Conservation (phyloP, 2,329 filamentous ascomycete genomes). For the Bipolaris cookei region DNA sequence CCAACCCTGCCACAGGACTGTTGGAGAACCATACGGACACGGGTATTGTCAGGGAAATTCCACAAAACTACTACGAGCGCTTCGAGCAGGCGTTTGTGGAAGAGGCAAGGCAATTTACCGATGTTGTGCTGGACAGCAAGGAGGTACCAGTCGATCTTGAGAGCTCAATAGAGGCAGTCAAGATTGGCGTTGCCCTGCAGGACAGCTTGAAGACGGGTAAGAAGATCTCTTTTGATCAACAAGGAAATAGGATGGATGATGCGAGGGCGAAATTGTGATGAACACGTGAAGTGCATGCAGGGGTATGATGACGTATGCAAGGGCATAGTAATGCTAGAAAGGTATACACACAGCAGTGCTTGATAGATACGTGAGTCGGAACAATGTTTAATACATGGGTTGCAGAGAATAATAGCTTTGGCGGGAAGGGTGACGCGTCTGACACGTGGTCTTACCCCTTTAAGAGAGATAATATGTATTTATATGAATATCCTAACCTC, state of each 20-base stretch:
- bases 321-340: too few relatives aligned
- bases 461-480: too few relatives aligned
- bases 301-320: too few relatives aligned
- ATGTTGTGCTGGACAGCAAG: conserved; percentile 62
- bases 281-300: neutral
- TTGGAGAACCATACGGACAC: conserved; percentile 61
- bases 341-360: too few relatives aligned
- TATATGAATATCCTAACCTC: too few relatives aligned
- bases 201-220: conserved; percentile 53
- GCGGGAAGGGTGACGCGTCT: too few relatives aligned
- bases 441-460: too few relatives aligned
- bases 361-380: too few relatives aligned
- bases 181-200: conserved; percentile 62
- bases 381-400: too few relatives aligned
- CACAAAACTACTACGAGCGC: conserved; percentile 66
- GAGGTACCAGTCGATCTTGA: conserved; percentile 62
- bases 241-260: conserved; percentile 55
- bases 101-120: conserved; percentile 69
- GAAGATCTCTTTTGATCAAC: conserved; percentile 63
- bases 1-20: conserved; percentile 61
- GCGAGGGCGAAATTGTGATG: neutral
- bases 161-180: conserved; percentile 64
- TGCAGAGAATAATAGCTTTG: too few relatives aligned
- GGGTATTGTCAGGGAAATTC: conserved; percentile 66
- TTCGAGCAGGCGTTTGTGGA: conserved; percentile 69